Percentiles rank a stretch among this genome's conserved stretches.
These are phyloP conservation scores for Sanghuangporus baumii DNA, from an alignment of 1,284 basidiomycete genomes.

Conservation along the genomic window DNA sequence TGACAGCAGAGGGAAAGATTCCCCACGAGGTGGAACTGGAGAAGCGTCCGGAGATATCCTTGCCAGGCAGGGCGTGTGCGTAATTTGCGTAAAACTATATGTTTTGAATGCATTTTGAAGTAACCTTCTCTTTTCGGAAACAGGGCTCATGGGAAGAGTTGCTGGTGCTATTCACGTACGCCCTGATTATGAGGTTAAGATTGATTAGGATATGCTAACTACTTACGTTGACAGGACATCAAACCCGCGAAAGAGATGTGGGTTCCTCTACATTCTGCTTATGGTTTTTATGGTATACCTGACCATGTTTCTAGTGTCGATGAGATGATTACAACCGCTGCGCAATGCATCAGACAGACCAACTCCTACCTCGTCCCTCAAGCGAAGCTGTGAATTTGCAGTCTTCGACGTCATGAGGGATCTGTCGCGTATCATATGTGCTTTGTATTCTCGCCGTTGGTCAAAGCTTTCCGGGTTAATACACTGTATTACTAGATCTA, in stretches of 20 bases:
- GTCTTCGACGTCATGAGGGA: background rate
- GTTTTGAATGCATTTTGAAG: background rate
- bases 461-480: background rate
- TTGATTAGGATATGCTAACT: background rate
- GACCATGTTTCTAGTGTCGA: slow-evolving; percentile 48
- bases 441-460: background rate
- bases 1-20: slow-evolving; percentile 64
- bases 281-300: slow-evolving; percentile 21
- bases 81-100: background rate
- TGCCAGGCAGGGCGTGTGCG: slow-evolving; percentile 57
- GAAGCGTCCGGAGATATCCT: slow-evolving; percentile 60
- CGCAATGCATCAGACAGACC: slow-evolving; percentile 37
- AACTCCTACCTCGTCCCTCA: slow-evolving; percentile 29
- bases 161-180: slow-evolving; percentile 67
- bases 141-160: slow-evolving; percentile 85
- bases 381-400: slow-evolving; percentile 37
- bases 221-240: slow-evolving; percentile 44
- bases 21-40: slow-evolving; percentile 73
- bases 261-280: slow-evolving; percentile 23
- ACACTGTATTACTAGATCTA: slow-evolving; percentile 2
- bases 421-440: background rate
- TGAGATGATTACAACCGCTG: slow-evolving; percentile 59
- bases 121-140: slow-evolving; percentile 11
- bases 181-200: slow-evolving; percentile 14
- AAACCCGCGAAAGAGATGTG: slow-evolving; percentile 80